Conservation (phyloP, 2,329 filamentous ascomycete species). For the Aspergillus ibericus region DNA sequence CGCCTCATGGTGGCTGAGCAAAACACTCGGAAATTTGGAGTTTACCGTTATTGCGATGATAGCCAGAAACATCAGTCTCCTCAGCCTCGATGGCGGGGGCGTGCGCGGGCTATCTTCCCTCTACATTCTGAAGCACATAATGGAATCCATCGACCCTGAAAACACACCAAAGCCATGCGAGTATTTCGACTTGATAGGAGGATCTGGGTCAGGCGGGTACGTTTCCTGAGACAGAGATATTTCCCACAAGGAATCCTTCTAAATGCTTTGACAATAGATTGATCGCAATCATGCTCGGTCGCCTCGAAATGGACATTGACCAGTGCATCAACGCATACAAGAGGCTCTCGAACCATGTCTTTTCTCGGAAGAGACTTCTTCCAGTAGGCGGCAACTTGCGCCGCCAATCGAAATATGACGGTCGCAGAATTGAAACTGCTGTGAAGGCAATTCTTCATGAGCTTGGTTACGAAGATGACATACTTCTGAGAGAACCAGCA, state of each 20-base stretch:
- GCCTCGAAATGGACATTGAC: conserved; percentile 46
- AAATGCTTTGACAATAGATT: conserved; percentile 31
- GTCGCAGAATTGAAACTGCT: conserved; percentile 31
- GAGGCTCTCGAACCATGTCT: conserved; percentile 39
- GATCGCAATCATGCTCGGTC: conserved; percentile 51
- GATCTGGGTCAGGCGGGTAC: conserved; percentile 40
- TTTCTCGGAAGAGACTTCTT: conserved; percentile 29
- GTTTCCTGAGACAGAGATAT: conserved; percentile 1
- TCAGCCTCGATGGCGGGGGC: conserved; percentile 42
- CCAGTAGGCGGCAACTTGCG: conserved; percentile 12
- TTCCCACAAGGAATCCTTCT: not conserved
- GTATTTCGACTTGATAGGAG: conserved; percentile 44
- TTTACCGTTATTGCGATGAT: conserved; percentile 10
- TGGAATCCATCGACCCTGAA: conserved; percentile 32
- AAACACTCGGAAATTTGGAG: not conserved
- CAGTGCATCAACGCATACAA: conserved; percentile 48
- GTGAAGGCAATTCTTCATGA: conserved; percentile 27
- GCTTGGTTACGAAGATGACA: conserved; percentile 24
- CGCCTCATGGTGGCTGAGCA: not conserved
- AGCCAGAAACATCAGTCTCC: conserved; percentile 21
- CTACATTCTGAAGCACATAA: conserved; percentile 36
- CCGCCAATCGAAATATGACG: conserved; percentile 31
- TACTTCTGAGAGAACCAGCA: conserved; percentile 28
- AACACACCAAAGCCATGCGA: conserved; percentile 36
- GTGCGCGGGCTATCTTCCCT: conserved; percentile 42